phyloP scores from a whole-genome alignment of 1,139 yeast genomes.

The Diutina rugosa region DNA sequence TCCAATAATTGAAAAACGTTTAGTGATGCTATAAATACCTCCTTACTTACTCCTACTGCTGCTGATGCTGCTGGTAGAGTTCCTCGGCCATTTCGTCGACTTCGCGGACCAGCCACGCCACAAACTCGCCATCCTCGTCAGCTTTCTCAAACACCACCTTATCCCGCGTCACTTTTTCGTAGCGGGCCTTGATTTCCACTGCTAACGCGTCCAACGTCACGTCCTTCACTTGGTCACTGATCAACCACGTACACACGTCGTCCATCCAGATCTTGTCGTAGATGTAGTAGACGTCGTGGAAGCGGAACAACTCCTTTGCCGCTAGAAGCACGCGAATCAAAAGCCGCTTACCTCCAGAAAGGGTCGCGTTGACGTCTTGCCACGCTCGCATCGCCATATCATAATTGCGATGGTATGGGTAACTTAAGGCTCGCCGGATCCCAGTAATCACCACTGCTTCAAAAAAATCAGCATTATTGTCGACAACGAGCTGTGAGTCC shows the following conservation, averaged over 20 bases:
- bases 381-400: constrained; percentile 48
- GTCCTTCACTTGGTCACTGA: constrained; percentile 40
- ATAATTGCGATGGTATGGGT: constrained; percentile 70
- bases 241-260: constrained; percentile 72
- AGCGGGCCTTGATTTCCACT: constrained; percentile 40
- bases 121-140: constrained; percentile 20
- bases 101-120: constrained; percentile 30
- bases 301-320: constrained; percentile 63
- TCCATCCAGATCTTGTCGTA: constrained; percentile 73
- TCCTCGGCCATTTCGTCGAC: constrained; percentile 45
- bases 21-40: too few species aligned
- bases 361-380: constrained; percentile 57
- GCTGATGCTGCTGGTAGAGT: constrained; percentile 16
- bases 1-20: too few species aligned
- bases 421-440: constrained; percentile 60
- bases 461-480: constrained; percentile 20
- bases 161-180: constrained; percentile 11
- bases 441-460: constrained; percentile 45
- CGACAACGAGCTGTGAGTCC: constrained; percentile 41
- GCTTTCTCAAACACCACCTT: constrained; percentile 29
- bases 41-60: too few species aligned
- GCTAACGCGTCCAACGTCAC: constrained; percentile 46
- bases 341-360: constrained; percentile 58
- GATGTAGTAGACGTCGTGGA: constrained; percentile 77
- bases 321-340: constrained; percentile 48